These are phyloP conservation scores for Candida qinlingensis DNA, from an alignment of 805 yeast genomes.

Conservation along the genomic window DNA sequence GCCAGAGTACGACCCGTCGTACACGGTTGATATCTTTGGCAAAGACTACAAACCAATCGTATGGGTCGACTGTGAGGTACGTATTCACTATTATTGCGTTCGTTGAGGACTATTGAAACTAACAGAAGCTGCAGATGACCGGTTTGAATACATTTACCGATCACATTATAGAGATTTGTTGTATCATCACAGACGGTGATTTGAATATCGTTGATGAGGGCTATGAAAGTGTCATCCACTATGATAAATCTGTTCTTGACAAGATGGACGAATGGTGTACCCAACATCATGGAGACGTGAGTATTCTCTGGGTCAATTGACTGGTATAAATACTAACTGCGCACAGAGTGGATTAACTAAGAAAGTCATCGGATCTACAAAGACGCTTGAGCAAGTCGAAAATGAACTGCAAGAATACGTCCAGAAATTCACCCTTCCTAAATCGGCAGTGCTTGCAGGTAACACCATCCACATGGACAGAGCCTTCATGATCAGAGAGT, in stretches of 20 bases:
- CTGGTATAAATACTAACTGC: constrained; percentile 10
- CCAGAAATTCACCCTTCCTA: constrained; percentile 43
- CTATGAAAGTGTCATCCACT: constrained; percentile 77
- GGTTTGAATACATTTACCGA: constrained; percentile 82
- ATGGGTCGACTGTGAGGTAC: constrained; percentile 90
- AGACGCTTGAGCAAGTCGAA: constrained; percentile 58
- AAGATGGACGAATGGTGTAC: constrained; percentile 87
- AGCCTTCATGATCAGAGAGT: constrained; percentile 73
- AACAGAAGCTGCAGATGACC: constrained; percentile 54
- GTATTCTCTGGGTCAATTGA: neutral
- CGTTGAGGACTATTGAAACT: neutral
- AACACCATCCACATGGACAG: constrained; percentile 91
- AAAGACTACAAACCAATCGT: constrained; percentile 46
- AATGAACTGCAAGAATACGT: constrained; percentile 59
- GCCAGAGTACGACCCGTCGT: constrained; percentile 16
- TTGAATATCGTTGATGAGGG: constrained; percentile 71
- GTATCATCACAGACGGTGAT: constrained; percentile 81
- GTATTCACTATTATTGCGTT: neutral
- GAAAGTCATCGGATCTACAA: constrained; percentile 53
- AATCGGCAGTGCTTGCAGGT: constrained; percentile 78
- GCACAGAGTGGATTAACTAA: constrained; percentile 59
- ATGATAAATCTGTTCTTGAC: constrained; percentile 54
- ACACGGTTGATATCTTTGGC: constrained; percentile 7
- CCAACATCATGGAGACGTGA: constrained; percentile 57
- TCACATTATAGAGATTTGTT: constrained; percentile 85